A percentile compares a stretch with the other conserved stretches of the same genome.
Conservation (phyloP, 768 basidiomycete genomes). For the Collybia mongolica region DNA sequence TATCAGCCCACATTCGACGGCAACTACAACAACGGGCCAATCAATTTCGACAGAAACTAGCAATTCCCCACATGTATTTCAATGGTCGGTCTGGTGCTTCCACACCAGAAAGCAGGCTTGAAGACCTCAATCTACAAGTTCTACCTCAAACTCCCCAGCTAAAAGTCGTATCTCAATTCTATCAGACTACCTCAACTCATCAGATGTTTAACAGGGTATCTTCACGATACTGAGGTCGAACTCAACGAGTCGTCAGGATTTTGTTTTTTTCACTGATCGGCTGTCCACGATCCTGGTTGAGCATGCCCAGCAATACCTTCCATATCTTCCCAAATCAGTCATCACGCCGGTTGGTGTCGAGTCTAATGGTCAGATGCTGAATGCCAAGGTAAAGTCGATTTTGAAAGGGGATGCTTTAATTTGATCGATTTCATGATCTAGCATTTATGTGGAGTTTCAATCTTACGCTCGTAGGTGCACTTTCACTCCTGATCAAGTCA, state of each 20-base stretch:
- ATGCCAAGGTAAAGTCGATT: conserved; percentile 46
- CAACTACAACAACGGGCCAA: conserved; percentile 80
- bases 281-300: conserved; percentile 85
- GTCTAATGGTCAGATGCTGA: conserved; percentile 60
- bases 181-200: neutral
- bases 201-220: conserved; percentile 60
- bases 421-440: conserved; percentile 22
- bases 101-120: conserved; percentile 34
- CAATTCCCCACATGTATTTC: conserved; percentile 44
- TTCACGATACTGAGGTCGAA: conserved; percentile 81
- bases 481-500: neutral
- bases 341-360: conserved; percentile 64
- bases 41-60: conserved; percentile 73
- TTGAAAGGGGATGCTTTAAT: neutral
- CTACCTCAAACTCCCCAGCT: conserved; percentile 81
- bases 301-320: conserved; percentile 80
- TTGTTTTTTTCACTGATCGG: conserved; percentile 90
- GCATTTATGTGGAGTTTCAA: conserved; percentile 85
- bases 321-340: conserved; percentile 59
- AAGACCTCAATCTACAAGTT: conserved; percentile 58
- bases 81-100: conserved; percentile 32
- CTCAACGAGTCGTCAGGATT: conserved; percentile 75
- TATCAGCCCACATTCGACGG: conserved; percentile 84
- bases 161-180: conserved; percentile 41
- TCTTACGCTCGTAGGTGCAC: conserved; percentile 75